These are phyloP conservation scores for Sistotremastrum niveocremeum DNA, from an alignment of 768 basidiomycete species.

Conservation along the genomic window DNA sequence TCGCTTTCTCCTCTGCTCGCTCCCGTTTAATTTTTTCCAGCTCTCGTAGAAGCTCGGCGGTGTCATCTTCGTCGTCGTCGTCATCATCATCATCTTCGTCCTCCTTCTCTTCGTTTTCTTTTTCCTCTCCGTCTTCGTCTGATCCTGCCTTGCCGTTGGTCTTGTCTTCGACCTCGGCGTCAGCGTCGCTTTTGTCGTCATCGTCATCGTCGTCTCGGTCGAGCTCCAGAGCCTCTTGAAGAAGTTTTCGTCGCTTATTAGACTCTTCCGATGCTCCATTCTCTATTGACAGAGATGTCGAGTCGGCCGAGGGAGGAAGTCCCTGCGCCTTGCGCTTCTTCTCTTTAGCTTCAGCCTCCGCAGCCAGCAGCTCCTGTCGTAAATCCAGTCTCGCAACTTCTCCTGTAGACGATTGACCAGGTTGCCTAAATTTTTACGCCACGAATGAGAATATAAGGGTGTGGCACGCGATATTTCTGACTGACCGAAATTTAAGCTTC, in stretches of 20 bases:
- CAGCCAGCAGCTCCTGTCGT: constrained; percentile 65
- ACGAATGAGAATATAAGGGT: not conserved
- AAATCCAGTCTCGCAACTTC: constrained; percentile 77
- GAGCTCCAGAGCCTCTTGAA: constrained; percentile 76
- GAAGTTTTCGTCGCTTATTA: constrained; percentile 73
- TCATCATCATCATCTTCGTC: constrained; percentile 42
- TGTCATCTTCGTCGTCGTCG: constrained; percentile 74
- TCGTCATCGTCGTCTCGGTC: constrained; percentile 86
- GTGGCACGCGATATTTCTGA: not conserved
- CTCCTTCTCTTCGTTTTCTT: constrained; percentile 35
- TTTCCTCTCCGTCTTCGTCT: constrained; percentile 23
- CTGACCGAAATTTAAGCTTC: constrained; percentile 92
- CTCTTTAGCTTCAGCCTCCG: constrained; percentile 77
- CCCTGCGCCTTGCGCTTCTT: constrained; percentile 92
- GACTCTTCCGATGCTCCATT: constrained; percentile 40
- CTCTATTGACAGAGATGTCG: constrained; percentile 13
- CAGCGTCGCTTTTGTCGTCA: constrained; percentile 32
- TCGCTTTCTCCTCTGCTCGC: constrained; percentile 82
- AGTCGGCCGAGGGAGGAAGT: constrained; percentile 20
- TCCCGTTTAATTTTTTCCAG: constrained; percentile 98
- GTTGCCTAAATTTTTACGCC: constrained; percentile 37
- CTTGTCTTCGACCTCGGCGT: constrained; percentile 18
- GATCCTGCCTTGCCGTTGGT: constrained; percentile 10
- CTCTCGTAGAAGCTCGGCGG: constrained; percentile 86
- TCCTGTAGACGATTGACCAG: constrained; percentile 70